A percentile compares a stretch with the other conserved stretches of the same genome.
These are phyloP conservation scores for Candida tammaniensis DNA, from an alignment of 805 yeast species.

Conservation along the genomic window DNA sequence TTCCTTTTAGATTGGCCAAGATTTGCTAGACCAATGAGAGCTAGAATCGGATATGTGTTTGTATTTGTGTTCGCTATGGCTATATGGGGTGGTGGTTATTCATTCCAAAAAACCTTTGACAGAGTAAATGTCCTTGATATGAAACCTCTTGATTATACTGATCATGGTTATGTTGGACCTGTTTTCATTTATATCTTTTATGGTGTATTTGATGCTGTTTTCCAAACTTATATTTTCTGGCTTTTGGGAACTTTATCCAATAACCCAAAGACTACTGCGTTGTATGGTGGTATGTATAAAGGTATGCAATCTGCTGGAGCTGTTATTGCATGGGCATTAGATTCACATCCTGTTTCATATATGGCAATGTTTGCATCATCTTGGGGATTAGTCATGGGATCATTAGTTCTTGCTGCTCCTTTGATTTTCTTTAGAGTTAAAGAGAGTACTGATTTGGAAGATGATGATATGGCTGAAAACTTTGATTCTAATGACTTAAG, in stretches of 20 bases:
- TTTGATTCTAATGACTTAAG: slow-evolving; percentile 1
- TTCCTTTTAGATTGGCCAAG: slow-evolving; percentile 42
- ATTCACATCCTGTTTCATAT: slow-evolving; percentile 38
- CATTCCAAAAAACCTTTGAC: slow-evolving; percentile 42
- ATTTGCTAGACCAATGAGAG: slow-evolving; percentile 44
- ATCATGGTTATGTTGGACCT: slow-evolving; percentile 51
- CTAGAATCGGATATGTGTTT: slow-evolving; percentile 42
- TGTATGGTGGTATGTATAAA: slow-evolving; percentile 62
- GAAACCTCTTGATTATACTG: slow-evolving; percentile 44
- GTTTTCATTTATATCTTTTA: slow-evolving; percentile 62
- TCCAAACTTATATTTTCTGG: slow-evolving; percentile 60
- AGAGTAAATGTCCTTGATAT: slow-evolving; percentile 25
- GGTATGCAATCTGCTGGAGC: slow-evolving; percentile 65
- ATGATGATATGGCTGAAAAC: slow-evolving; percentile 22
- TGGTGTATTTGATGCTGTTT: slow-evolving; percentile 58
- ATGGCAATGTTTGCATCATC: slow-evolving; percentile 42
- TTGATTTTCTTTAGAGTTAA: slow-evolving; percentile 40
- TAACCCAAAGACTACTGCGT: slow-evolving; percentile 51
- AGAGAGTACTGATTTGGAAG: slow-evolving; percentile 39
- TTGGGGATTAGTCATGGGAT: slow-evolving; percentile 51
- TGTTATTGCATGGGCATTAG: slow-evolving; percentile 59
- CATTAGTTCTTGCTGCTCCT: slow-evolving; percentile 49
- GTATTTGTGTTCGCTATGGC: slow-evolving; percentile 40
- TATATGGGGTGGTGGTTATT: slow-evolving; percentile 60
- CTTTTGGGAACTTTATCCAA: slow-evolving; percentile 57